A percentile compares a stretch with the other conserved stretches of the same genome.
phyloP scores from a whole-genome alignment of 2,329 filamentous ascomycete species.

The Dendryphion nanum region DNA sequence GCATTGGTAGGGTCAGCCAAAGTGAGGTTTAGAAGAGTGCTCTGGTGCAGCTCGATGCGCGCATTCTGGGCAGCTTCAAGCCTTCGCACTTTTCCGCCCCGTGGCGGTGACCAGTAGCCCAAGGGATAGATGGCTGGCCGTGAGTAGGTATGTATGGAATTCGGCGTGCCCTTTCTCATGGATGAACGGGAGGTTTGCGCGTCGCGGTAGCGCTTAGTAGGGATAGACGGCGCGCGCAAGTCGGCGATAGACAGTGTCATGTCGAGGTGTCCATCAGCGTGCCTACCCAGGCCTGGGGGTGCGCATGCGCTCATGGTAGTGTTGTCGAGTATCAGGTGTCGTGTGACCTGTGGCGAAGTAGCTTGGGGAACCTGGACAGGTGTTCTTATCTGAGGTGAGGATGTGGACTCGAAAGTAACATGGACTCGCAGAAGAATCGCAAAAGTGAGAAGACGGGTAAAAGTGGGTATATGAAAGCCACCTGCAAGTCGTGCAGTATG shows the following conservation, averaged over 20 bases:
- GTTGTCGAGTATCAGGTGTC: too few relatives aligned
- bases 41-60: constrained; percentile 17
- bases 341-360: too few relatives aligned
- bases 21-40: constrained; percentile 21
- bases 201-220: neutral
- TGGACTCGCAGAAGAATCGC: too few relatives aligned
- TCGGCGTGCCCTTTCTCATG: neutral
- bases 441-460: too few relatives aligned
- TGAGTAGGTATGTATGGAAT: neutral
- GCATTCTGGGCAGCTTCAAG: constrained; percentile 5
- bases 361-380: too few relatives aligned
- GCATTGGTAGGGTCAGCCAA: constrained; percentile 5
- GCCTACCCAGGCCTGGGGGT: too few relatives aligned
- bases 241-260: too few relatives aligned
- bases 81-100: constrained; percentile 9
- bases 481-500: constrained; percentile 14
- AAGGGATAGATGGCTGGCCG: neutral
- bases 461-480: too few relatives aligned
- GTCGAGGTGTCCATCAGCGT: too few relatives aligned
- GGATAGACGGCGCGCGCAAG: neutral
- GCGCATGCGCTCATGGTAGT: too few relatives aligned
- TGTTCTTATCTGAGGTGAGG: too few relatives aligned
- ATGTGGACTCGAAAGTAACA: too few relatives aligned
- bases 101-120: constrained; percentile 12
- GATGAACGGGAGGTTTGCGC: neutral